Evolutionary conservation across 2,329 filamentous ascomycete species (phyloP), one percentile per base, ranked within the genome.

Genomic region (Talaromyces albobiverticillius): DNA sequence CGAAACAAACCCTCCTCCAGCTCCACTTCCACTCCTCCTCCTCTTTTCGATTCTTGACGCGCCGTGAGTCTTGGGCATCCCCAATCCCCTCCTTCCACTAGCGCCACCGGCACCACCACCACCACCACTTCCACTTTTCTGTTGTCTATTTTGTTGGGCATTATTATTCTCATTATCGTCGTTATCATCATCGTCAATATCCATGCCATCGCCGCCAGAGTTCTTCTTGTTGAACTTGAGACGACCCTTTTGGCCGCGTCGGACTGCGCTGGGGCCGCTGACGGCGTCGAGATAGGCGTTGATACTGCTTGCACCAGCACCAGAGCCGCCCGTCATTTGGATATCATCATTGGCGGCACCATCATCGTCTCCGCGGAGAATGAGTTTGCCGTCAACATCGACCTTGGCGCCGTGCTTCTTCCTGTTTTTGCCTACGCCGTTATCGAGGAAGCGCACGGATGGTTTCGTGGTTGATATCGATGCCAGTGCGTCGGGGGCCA

Each of bases 391-490:
- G 40, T 77, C 73, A 20, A 70, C 66, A 46, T 75, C 74, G 53
- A 73, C 61, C 60, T 71, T 74, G 47, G 74, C 72, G 42, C 71
- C 62, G 26, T 66, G 74, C 59, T 71, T 74, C 55, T 68, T 70
- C 52, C 67, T 67, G 29, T 67, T 67, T n/a, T 67, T 64, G 31
- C 67, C 65, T 3, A 55, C 53, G 6, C 67, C 67, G 26, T 66
- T 68, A 59, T 73, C 71, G 45, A 73, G 64, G 67, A 75, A 74
- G 38, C 73, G 70, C n/a, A 74, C 64, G 51, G 66, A 71, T 22
- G 92, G 93, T 71, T 91, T 93, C 10, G 90, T 96, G 4, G 89
- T 90, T 2, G 92, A 96, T 65, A 99, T 96, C 69, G 90, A 94
- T 51, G 90, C 93, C 40, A 99, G 82, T 8, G 92, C 90, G 67